These are phyloP conservation scores for Vitis rupestris DNA, from an alignment of 164 flowering plant species.

Conservation along the genomic window DNA sequence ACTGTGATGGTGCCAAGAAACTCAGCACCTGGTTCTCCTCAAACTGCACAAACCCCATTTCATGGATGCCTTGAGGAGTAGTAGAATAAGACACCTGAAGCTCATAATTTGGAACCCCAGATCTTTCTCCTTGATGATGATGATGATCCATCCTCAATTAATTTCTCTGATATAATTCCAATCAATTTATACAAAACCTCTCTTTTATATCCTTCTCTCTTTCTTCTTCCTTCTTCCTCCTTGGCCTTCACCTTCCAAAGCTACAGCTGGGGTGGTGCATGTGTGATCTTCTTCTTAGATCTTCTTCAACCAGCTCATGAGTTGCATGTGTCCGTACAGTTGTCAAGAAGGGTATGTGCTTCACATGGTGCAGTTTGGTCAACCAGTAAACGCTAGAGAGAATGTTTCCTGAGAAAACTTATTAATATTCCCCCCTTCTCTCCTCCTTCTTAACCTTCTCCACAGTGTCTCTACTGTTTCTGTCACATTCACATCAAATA, in stretches of 20 bases:
- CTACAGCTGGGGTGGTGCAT: too few relatives aligned
- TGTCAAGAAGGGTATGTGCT: neutral
- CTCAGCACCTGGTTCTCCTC: constrained; percentile 52
- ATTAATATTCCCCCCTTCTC: neutral
- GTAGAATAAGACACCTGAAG: constrained; percentile 27
- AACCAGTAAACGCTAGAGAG: constrained; percentile 28
- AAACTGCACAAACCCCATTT: constrained; percentile 58
- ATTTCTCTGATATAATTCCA: too few relatives aligned
- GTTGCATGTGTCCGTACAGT: constrained; percentile 14
- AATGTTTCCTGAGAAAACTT: constrained; percentile 18
- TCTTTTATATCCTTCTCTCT: too few relatives aligned
- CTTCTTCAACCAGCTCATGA: constrained; percentile 1
- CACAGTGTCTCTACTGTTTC: too few relatives aligned
- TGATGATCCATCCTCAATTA: neutral
- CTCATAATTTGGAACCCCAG: constrained; percentile 27
- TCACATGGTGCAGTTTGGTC: constrained; percentile 13
- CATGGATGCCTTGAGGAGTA: constrained; percentile 30
- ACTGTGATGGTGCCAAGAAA: constrained; percentile 37
- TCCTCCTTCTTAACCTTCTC: neutral
- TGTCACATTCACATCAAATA: too few relatives aligned
- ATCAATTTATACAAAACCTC: too few relatives aligned
- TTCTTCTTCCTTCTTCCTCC: too few relatives aligned
- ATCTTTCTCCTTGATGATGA: constrained; percentile 22
- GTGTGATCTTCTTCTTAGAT: neutral
- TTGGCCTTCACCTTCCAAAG: too few relatives aligned